Conservation (phyloP, 257 asterid genomes). For the Vinca minor region DNA sequence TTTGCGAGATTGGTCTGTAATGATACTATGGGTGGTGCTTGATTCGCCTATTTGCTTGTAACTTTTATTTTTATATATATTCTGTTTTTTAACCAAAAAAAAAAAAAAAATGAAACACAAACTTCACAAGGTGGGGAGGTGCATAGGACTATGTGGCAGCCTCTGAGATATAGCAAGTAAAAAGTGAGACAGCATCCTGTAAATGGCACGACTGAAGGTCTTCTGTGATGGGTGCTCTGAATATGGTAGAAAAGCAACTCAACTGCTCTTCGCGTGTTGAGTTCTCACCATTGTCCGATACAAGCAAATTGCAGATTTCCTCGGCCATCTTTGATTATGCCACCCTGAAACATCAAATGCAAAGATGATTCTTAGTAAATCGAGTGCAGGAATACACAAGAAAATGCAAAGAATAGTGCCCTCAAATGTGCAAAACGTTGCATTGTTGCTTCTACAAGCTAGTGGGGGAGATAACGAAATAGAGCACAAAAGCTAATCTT, state of each 20-base stretch:
- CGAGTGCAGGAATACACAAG: neutral
- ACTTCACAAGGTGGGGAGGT: too few species aligned
- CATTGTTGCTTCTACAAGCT: neutral
- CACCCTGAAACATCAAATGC: constrained; percentile 39
- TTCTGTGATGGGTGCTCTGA: constrained; percentile 69
- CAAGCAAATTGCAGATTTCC: constrained; percentile 60
- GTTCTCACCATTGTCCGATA: constrained; percentile 45
- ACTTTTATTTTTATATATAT: too few species aligned
- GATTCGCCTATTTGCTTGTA: too few species aligned
- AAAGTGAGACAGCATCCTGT: constrained; percentile 68
- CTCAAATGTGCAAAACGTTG: neutral
- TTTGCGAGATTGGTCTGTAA: too few species aligned
- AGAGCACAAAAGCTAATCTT: neutral
- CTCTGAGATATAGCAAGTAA: constrained; percentile 52
- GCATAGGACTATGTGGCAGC: constrained; percentile 27
- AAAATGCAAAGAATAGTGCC: neutral
- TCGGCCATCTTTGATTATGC: constrained; percentile 93
- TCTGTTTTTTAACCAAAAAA: too few species aligned
- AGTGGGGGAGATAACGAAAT: neutral
- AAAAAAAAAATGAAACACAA: too few species aligned
- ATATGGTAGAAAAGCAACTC: constrained; percentile 57
- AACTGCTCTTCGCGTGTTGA: constrained; percentile 49
- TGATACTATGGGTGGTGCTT: too few species aligned
- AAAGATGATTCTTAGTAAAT: neutral
- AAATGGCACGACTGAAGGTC: constrained; percentile 65